phyloP scores from a whole-genome alignment of 2,329 filamentous ascomycete genomes.

The Aspergillus fischeri region DNA sequence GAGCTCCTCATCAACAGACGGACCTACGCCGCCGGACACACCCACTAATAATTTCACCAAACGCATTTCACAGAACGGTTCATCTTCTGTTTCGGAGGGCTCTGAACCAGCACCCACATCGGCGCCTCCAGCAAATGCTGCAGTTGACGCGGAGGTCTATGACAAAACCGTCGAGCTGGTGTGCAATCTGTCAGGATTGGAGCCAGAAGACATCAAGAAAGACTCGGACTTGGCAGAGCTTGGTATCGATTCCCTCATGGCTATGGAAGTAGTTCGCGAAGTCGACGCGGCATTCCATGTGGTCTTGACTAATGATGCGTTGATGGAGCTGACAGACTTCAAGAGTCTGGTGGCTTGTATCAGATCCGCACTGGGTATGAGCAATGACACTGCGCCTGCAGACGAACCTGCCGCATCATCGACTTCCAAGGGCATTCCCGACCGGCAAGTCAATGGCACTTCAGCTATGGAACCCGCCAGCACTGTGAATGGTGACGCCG shows the following conservation, averaged over 20 bases:
- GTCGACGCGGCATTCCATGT: slow-evolving; percentile 36
- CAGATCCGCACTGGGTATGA: slow-evolving; percentile 4
- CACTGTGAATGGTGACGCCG: neutral
- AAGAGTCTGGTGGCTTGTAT: slow-evolving; percentile 23
- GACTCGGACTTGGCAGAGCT: slow-evolving; percentile 38
- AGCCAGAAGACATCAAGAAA: slow-evolving; percentile 34
- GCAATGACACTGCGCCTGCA: neutral
- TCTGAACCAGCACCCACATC: no score
- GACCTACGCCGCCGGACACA: no score
- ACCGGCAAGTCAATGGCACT: slow-evolving; percentile 3
- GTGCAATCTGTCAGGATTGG: slow-evolving; percentile 28
- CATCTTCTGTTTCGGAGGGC: no score
- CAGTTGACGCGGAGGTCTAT: neutral
- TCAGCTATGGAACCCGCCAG: neutral
- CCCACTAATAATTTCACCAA: no score
- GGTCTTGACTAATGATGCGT: slow-evolving; percentile 19
- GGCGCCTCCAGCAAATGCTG: neutral
- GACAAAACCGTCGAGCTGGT: slow-evolving; percentile 3
- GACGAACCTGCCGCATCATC: neutral
- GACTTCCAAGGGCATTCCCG: neutral
- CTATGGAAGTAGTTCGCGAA: slow-evolving; percentile 45
- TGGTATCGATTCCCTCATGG: slow-evolving; percentile 49
- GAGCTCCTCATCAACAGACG: no score
- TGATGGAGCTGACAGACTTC: slow-evolving; percentile 26
- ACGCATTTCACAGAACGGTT: no score